Conservation (phyloP, 139 green algal species). For the Picocystis salinarum region DNA sequence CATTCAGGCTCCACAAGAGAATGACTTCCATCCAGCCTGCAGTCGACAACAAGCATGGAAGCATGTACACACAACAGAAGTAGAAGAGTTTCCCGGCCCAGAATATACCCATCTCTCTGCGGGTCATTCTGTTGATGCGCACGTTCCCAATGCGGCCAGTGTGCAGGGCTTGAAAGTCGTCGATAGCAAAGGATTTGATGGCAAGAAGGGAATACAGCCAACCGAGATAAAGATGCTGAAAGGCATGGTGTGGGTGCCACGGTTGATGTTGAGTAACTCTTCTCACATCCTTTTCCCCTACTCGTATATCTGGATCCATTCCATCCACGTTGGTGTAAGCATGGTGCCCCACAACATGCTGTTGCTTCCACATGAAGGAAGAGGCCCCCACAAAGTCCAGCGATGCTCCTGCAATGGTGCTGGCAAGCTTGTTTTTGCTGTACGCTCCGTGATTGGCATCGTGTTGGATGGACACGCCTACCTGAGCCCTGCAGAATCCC, state of each 20-base stretch:
- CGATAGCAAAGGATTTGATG: constrained; percentile 39
- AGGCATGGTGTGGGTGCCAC: constrained; percentile 2
- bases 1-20: constrained; percentile 14
- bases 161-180: constrained; percentile 35
- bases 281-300: constrained; percentile 25
- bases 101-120: constrained; percentile 16
- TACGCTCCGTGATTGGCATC: constrained; percentile 48
- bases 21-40: constrained; percentile 9
- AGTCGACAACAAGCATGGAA: constrained; percentile 8
- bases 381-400: constrained; percentile 45
- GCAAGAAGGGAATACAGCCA: constrained; percentile 38
- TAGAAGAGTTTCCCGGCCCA: constrained; percentile 23
- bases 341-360: constrained; percentile 58
- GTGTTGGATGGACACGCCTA: constrained; percentile 43
- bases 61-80: constrained; percentile 9
- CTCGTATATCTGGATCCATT: constrained; percentile 42
- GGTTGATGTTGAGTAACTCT: constrained; percentile 26
- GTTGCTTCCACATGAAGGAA: constrained; percentile 57
- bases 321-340: constrained; percentile 42
- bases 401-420: constrained; percentile 21
- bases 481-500: constrained; percentile 39
- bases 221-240: constrained; percentile 44
- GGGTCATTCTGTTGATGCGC: constrained; percentile 12
- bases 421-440: constrained; percentile 8
- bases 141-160: constrained; percentile 29